A percentile compares a stretch with the other conserved stretches of the same genome.
These are phyloP conservation scores for Fomes fomentarius DNA, from an alignment of 1,284 basidiomycete species.

Conservation along the genomic window DNA sequence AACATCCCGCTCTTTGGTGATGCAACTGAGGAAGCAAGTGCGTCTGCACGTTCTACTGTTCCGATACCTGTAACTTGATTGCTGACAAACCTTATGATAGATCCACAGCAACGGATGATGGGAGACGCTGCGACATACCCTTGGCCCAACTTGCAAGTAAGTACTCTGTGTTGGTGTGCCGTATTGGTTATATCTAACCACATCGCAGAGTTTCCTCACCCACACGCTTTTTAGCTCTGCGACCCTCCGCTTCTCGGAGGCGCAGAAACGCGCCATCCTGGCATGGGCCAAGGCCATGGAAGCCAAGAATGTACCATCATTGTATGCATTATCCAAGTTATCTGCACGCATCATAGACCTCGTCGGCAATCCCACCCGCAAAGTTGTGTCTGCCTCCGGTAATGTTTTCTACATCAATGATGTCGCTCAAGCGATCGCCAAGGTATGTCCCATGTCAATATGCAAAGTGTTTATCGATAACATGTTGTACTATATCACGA, in stretches of 20 bases:
- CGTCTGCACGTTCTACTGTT: background rate
- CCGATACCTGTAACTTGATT: background rate
- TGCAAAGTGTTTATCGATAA: no score
- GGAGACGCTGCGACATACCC: background rate
- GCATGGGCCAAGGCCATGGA: constrained; percentile 12
- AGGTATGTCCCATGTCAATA: background rate
- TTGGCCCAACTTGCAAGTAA: background rate
- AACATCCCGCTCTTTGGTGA: no score
- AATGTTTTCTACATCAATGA: constrained; percentile 14
- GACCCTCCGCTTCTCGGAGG: constrained; percentile 5
- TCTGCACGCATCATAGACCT: background rate
- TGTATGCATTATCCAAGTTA: constrained; percentile 5
- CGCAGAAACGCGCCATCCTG: constrained; percentile 12
- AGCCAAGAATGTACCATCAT: constrained; percentile 4
- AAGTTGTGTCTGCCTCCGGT: background rate
- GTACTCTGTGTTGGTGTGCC: no score
- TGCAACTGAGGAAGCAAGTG: background rate
- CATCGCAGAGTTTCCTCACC: no score
- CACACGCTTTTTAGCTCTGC: constrained; percentile 15
- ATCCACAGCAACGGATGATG: background rate
- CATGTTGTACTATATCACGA: no score
- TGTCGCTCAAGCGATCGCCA: background rate
- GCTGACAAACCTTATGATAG: background rate
- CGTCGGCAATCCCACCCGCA: constrained; percentile 4
- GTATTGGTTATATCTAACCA: no score